These are phyloP conservation scores for Nemania diffusa DNA, from an alignment of 2,329 filamentous ascomycete genomes.

Conservation along the genomic window DNA sequence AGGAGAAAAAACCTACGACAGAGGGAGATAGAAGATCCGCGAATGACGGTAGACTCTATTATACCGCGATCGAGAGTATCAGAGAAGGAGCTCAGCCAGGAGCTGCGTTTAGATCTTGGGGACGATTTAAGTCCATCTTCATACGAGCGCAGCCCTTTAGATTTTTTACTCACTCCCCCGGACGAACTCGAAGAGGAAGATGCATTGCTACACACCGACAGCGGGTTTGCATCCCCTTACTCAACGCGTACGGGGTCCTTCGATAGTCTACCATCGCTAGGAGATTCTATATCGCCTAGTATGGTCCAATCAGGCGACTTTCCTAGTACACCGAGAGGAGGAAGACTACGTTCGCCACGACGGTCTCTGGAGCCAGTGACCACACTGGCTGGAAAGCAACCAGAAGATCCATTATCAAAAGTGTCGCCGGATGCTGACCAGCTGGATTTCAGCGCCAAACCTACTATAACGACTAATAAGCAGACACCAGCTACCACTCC, in stretches of 20 bases:
- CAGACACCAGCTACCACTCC: constrained; percentile 54
- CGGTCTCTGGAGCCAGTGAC: constrained; percentile 66
- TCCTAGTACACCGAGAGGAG: constrained; percentile 57
- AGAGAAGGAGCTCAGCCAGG: constrained; percentile 67
- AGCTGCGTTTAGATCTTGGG: constrained; percentile 36
- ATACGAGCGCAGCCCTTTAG: constrained; percentile 65
- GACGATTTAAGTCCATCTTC: constrained; percentile 50
- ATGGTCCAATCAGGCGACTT: constrained; percentile 60
- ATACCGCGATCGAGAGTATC: constrained; percentile 64
- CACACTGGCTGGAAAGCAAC: constrained; percentile 62
- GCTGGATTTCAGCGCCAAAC: constrained; percentile 57
- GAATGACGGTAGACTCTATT: constrained; percentile 67
- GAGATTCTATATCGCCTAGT: constrained; percentile 64
- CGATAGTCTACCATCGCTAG: constrained; percentile 70
- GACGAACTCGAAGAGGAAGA: constrained; percentile 66
- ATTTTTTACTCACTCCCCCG: constrained; percentile 68
- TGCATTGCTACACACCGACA: constrained; percentile 59
- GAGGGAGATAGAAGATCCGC: constrained; percentile 41
- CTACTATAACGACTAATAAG: constrained; percentile 45
- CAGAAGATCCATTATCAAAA: constrained; percentile 61
- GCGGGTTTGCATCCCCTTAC: constrained; percentile 61
- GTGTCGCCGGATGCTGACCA: constrained; percentile 53
- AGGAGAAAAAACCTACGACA: constrained; percentile 50
- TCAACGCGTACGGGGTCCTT: constrained; percentile 67
- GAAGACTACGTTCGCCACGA: constrained; percentile 56